Evolutionary conservation across 2,329 filamentous ascomycete genomes (phyloP).

Genomic region (Pseudogymnoascus sp.): DNA sequence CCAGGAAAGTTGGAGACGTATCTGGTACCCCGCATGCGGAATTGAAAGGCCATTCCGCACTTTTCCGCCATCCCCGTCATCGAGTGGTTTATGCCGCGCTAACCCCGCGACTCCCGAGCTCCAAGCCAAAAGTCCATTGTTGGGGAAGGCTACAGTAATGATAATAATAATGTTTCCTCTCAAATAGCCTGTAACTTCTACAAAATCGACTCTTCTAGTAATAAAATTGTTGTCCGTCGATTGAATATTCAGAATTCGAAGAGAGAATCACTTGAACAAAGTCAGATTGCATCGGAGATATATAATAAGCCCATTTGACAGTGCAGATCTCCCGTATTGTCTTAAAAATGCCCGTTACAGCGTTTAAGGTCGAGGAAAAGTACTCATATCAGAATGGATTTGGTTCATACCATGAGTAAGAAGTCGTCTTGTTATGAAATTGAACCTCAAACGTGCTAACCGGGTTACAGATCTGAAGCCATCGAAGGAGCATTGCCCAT

Average conservation of each 20-base stretch:
- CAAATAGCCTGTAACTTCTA: not conserved
- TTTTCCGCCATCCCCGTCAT: constrained; percentile 7
- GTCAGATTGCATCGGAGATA: not conserved
- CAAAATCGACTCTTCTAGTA: not conserved
- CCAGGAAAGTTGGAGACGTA: not conserved
- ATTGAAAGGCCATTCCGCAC: not conserved
- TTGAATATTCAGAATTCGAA: not conserved
- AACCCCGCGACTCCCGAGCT: not conserved
- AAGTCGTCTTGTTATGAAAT: not conserved
- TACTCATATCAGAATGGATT: constrained; percentile 63
- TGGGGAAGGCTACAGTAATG: not conserved
- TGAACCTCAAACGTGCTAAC: constrained; percentile 18
- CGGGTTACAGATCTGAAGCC: constrained; percentile 47
- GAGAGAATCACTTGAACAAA: not conserved
- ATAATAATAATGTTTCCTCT: constrained; percentile 1
- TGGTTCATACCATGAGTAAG: constrained; percentile 58
- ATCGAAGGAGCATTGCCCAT: constrained; percentile 55
- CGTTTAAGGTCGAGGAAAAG: constrained; percentile 54
- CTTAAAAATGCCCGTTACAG: constrained; percentile 50
- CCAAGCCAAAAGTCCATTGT: not conserved
- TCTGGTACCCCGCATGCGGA: constrained; percentile 1
- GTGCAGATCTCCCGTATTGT: not conserved
- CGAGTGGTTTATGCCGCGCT: not conserved
- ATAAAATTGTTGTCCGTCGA: not conserved
- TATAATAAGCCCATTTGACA: not conserved